These are phyloP conservation scores for Azolla pinnata DNA, from an alignment of 75 land plant genomes.

Conservation along the genomic window DNA sequence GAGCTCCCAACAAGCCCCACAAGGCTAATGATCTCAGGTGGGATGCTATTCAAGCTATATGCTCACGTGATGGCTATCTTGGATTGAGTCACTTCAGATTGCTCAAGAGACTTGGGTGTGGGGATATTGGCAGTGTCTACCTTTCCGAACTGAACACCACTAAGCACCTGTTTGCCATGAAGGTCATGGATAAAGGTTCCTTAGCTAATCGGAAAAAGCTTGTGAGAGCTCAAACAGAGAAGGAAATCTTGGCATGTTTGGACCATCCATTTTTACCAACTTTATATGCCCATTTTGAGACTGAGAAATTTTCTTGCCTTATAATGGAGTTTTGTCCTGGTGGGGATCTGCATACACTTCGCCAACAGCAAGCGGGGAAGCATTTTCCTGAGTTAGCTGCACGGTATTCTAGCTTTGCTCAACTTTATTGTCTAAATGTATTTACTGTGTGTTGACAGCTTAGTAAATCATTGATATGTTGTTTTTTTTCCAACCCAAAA, in stretches of 20 bases:
- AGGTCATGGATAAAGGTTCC: conserved; percentile 42
- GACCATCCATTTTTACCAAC: conserved; percentile 46
- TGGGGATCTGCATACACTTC: conserved; percentile 37
- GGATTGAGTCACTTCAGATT: conserved; percentile 35
- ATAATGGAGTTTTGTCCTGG: conserved; percentile 48
- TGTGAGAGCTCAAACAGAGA: conserved; percentile 36
- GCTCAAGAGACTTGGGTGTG: conserved; percentile 36
- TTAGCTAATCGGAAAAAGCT: conserved; percentile 35
- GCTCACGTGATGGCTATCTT: conserved; percentile 20
- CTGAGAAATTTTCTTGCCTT: conserved; percentile 40
- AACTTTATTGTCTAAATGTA: no score
- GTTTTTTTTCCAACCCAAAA: no score
- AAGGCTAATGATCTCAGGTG: conserved; percentile 33
- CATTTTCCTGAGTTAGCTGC: conserved; percentile 38
- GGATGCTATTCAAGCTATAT: conserved; percentile 30
- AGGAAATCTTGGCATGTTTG: conserved; percentile 28
- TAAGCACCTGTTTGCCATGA: conserved; percentile 41
- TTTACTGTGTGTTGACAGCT: no score
- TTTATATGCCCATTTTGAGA: conserved; percentile 41
- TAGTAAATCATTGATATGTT: no score
- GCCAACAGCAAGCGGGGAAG: conserved; percentile 36
- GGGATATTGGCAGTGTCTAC: conserved; percentile 48
- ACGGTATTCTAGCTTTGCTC: no score
- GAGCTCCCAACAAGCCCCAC: conserved; percentile 31
- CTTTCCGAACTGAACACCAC: conserved; percentile 32